phyloP scores from a whole-genome alignment of 2,329 filamentous ascomycete species.

The Epichloe scottii region DNA sequence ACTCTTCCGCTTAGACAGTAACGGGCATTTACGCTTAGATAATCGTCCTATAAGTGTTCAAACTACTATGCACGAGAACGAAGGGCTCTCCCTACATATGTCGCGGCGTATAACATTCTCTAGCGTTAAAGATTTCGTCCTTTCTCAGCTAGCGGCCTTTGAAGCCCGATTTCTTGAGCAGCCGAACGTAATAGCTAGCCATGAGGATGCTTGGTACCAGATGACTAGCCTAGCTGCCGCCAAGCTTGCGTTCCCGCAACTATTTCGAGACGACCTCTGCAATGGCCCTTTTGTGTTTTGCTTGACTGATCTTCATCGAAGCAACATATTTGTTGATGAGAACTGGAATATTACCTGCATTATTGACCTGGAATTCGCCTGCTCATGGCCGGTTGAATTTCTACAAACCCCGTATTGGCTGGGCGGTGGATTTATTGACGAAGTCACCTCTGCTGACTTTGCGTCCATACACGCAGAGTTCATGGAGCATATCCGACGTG shows the following conservation, averaged over 20 bases:
- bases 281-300: constrained; percentile 17
- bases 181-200: neutral
- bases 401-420: constrained; percentile 9
- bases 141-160: neutral
- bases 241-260: neutral
- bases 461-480: neutral
- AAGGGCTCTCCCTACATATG: neutral
- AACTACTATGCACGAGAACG: neutral
- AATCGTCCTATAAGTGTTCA: constrained; percentile 6
- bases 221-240: neutral
- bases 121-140: neutral
- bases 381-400: constrained; percentile 16
- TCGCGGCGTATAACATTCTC: neutral
- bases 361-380: constrained; percentile 21
- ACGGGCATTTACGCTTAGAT: constrained; percentile 18
- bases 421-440: constrained; percentile 19
- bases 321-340: constrained; percentile 22
- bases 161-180: neutral
- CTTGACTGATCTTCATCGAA: constrained; percentile 20
- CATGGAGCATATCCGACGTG: neutral
- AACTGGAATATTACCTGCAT: constrained; percentile 21
- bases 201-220: neutral
- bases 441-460: neutral
- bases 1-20: constrained; percentile 15
- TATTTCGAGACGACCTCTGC: constrained; percentile 11